These are phyloP conservation scores for Penicillium alfredii DNA, from an alignment of 495 filamentous ascomycete species.

Conservation along the genomic window DNA sequence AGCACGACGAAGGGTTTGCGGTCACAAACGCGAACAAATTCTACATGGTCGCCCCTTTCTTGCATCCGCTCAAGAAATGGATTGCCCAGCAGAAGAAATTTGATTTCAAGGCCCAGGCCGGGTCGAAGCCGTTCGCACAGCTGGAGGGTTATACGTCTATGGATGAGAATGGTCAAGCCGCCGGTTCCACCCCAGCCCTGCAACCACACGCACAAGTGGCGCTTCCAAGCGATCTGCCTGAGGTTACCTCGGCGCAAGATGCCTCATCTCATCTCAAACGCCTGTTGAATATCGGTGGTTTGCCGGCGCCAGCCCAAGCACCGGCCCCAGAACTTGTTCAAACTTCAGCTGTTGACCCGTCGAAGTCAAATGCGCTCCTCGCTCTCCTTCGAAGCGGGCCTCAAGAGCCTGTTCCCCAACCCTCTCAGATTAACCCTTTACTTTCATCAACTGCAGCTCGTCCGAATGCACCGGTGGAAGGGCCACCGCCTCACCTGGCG, in stretches of 20 bases:
- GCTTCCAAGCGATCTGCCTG: constrained; percentile 37
- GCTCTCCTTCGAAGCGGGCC: constrained; percentile 51
- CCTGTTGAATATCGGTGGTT: constrained; percentile 56
- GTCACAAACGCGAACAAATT: constrained; percentile 74
- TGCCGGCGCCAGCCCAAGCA: constrained; percentile 6
- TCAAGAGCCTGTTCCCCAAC: constrained; percentile 26
- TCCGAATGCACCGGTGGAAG: constrained; percentile 19
- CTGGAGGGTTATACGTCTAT: constrained; percentile 33
- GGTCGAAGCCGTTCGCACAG: constrained; percentile 11
- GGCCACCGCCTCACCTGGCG: constrained; percentile 40
- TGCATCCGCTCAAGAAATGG: constrained; percentile 84
- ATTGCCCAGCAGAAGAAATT: constrained; percentile 72
- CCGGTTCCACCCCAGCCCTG: constrained; percentile 13
- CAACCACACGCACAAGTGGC: constrained; percentile 17
- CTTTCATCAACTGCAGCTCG: constrained; percentile 27
- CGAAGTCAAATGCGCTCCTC: constrained; percentile 50
- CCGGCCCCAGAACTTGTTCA: constrained; percentile 8
- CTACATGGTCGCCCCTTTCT: constrained; percentile 95
- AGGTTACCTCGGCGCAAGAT: constrained; percentile 35
- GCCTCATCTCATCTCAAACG: constrained; percentile 59
- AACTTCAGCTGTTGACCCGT: constrained; percentile 18
- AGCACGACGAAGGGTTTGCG: constrained; percentile 46
- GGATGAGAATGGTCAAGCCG: constrained; percentile 26
- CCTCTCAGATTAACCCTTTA: constrained; percentile 36
- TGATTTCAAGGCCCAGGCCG: constrained; percentile 39